Evolutionary conservation across 257 asterid species (phyloP), one percentile per base, ranked within the genome.

Genomic region (Gynochthodes officinalis): DNA sequence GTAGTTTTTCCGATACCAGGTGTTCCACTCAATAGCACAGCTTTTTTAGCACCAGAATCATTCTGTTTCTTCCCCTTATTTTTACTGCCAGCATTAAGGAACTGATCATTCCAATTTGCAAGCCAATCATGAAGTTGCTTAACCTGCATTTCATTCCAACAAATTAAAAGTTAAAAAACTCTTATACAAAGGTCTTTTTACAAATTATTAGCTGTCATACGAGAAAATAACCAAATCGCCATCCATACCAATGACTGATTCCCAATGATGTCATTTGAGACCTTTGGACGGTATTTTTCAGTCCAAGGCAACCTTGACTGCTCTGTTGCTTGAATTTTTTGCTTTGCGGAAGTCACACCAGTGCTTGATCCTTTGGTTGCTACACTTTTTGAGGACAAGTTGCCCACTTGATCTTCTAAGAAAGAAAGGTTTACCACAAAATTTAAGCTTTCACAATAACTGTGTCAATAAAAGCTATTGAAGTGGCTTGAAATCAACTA

Each of bases 1-100:
- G 96, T 86, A 61, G 99, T 95, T 82, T 95, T 95, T 77, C 99
- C 99, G 35, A 95, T 87, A 74, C 99, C 99, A 69, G 99, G 99
- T 3, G 92, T 95, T 63, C 99, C 99, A 85, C 96, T 82, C 79
- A 95, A 80, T 50, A 95, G 86, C 32, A 92, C 94, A 78, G 98
- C 95, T 68, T 92, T 95, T 83, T 89, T 95, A 79, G 96, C 93
- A 80, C 83, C 88, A 72, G 96, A 75, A 77, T 94, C 99, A 43
- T 73, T 87, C 86, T 82, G 99, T 77, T 92, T 92, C 86, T 84
- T 90, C 61, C 96, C 96, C 76, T 90, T 92, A 59, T 82, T 93
- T 63, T 89, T 86, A 66, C 81, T 83, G 75, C 84, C 88, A 39
- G 83, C 52, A 71, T 84, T 85, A 62, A 92, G 88, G 79, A 92